Percentiles rank a stretch among this genome's conserved stretches.
phyloP scores from a whole-genome alignment of 1,284 basidiomycete genomes.

The Anthracocystis panici-leucophaei region DNA sequence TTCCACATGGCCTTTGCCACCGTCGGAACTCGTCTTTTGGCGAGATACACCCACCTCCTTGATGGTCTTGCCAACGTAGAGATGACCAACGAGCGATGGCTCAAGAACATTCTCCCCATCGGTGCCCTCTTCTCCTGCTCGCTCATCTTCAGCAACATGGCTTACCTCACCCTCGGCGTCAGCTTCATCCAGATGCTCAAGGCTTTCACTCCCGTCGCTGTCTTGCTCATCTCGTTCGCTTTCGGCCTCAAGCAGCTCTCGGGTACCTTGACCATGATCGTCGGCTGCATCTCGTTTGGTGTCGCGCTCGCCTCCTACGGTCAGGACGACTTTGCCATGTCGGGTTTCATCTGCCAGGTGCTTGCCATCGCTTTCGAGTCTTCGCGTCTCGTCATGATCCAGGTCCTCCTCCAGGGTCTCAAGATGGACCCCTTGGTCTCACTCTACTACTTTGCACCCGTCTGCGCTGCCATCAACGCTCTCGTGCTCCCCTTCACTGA shows the following conservation, averaged over 20 bases:
- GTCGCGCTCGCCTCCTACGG: conserved; percentile 89
- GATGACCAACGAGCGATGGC: conserved; percentile 75
- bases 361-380: conserved; percentile 79
- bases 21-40: conserved; percentile 87
- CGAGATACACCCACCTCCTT: conserved; percentile 87
- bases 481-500: conserved; percentile 87
- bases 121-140: conserved; percentile 91
- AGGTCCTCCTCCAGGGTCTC: conserved; percentile 91
- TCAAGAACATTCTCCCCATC: conserved; percentile 88
- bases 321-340: conserved; percentile 84
- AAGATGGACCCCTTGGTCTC: conserved; percentile 96
- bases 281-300: conserved; percentile 90
- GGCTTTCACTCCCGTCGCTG: conserved; percentile 96
- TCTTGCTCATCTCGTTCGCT: conserved; percentile 91
- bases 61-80: conserved; percentile 85
- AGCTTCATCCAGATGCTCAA: conserved; percentile 99
- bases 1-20: conserved; percentile 75
- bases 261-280: conserved; percentile 82
- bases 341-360: conserved; percentile 80
- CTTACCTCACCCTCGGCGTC: conserved; percentile 90
- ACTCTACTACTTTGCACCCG: conserved; percentile 80
- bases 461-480: conserved; percentile 91
- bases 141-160: conserved; percentile 91
- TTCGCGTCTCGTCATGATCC: conserved; percentile 93
- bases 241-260: conserved; percentile 90